phyloP scores from a whole-genome alignment of 2,329 filamentous ascomycete genomes.

The Lachnellula hyalina region DNA sequence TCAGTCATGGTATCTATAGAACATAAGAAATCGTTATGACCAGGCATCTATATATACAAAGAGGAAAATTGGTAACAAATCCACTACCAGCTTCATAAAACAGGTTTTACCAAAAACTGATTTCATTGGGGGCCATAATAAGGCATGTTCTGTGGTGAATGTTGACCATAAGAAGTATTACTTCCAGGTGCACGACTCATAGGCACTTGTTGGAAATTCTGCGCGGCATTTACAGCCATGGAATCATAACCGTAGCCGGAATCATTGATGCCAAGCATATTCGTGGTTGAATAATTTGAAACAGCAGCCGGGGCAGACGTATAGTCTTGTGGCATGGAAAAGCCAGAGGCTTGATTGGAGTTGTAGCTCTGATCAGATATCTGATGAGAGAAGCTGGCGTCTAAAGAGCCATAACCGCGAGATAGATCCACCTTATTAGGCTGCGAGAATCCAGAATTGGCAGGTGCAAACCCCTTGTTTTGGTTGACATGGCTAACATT shows the following conservation, averaged over 20 bases:
- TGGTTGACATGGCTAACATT: conserved; percentile 13
- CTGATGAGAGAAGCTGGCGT: conserved; percentile 14
- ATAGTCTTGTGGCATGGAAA: conserved; percentile 22
- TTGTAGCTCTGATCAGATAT: conserved; percentile 20
- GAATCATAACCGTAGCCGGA: conserved; percentile 19
- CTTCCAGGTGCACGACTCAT: conserved; percentile 26
- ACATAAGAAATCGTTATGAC: conserved; percentile 10
- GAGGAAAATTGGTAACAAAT: conserved; percentile 2
- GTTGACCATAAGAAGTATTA: conserved; percentile 22
- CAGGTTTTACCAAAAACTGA: background rate
- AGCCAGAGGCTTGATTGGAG: conserved; percentile 13
- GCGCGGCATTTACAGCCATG: conserved; percentile 15
- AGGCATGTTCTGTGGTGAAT: conserved; percentile 20
- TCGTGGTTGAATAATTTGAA: conserved; percentile 20
- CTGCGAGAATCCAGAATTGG: conserved; percentile 16
- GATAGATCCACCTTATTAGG: conserved; percentile 16
- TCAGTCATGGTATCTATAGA: conserved; percentile 25
- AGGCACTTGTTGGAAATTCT: conserved; percentile 21
- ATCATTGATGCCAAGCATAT: conserved; percentile 23
- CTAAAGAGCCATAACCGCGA: conserved; percentile 15
- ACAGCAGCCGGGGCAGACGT: conserved; percentile 21
- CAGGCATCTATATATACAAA: conserved; percentile 4
- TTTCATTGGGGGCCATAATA: conserved; percentile 21
- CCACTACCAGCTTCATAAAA: background rate
- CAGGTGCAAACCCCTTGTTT: conserved; percentile 14